Percentiles rank a stretch among this genome's conserved stretches.
phyloP scores from a whole-genome alignment of 2,329 filamentous ascomycete genomes.

The Curvularia sp. region DNA sequence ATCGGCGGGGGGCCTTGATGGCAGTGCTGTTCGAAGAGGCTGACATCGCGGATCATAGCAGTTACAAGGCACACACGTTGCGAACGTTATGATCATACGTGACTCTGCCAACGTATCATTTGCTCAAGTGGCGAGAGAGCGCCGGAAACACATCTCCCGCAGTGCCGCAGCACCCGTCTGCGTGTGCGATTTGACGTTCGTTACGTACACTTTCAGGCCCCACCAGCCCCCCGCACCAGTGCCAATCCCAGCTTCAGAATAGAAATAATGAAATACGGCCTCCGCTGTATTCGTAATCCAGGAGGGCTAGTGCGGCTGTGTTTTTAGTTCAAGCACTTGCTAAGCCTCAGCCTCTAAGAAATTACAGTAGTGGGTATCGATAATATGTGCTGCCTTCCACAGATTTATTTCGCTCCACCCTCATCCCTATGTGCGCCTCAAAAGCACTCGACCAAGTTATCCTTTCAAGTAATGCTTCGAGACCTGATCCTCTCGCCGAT shows the following conservation, averaged over 20 bases:
- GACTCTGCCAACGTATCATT: not conserved
- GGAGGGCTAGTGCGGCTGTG: not conserved
- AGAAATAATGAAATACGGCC: not conserved
- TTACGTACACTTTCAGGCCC: not conserved
- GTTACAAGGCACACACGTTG: not conserved
- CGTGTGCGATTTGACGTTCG: not conserved
- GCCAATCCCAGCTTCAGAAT: not conserved
- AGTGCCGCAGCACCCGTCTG: not conserved
- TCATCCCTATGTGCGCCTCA: not conserved
- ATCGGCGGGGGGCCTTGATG: slow-evolving; percentile 22
- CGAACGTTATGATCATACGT: not conserved
- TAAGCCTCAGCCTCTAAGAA: not conserved
- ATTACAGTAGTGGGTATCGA: not conserved
- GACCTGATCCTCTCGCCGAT: not conserved
- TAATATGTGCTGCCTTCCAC: not conserved
- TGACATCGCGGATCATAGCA: not conserved
- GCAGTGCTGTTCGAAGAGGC: slow-evolving; percentile 14
- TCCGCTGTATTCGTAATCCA: not conserved
- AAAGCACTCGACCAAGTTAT: too few relatives aligned
- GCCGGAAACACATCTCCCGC: not conserved
- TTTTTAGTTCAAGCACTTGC: not conserved
- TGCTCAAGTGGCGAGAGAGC: not conserved
- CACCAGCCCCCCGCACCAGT: not conserved
- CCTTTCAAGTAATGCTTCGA: slow-evolving; percentile 3
- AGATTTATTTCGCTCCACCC: not conserved